phyloP scores from a whole-genome alignment of 306 rosid species.

The Cicer judaicum region DNA sequence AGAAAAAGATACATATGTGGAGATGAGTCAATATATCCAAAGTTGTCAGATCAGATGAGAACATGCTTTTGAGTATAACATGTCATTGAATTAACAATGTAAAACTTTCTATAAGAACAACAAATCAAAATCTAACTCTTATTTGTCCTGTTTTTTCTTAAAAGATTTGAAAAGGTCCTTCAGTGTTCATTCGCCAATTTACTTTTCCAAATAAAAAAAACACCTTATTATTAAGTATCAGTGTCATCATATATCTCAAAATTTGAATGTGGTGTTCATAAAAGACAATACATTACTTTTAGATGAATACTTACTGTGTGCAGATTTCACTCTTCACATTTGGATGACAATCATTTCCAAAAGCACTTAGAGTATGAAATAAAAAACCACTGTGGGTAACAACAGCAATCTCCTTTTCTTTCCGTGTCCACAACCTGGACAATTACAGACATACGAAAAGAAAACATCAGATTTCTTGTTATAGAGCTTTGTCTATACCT shows the following conservation, averaged over 20 bases:
- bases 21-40: background rate
- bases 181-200: background rate
- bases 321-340: constrained; percentile 70
- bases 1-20: background rate
- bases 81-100: background rate
- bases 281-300: background rate
- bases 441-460: constrained; percentile 9
- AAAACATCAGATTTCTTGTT: constrained; percentile 15
- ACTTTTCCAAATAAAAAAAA: background rate
- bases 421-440: constrained; percentile 91
- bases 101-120: background rate
- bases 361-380: constrained; percentile 66
- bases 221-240: background rate
- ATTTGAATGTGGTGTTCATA: constrained; percentile 22
- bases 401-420: constrained; percentile 91
- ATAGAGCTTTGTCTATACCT: constrained; percentile 28
- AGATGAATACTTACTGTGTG: constrained; percentile 60
- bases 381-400: constrained; percentile 81
- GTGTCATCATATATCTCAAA: background rate
- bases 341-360: constrained; percentile 90
- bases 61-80: background rate
- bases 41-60: background rate
- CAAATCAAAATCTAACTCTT: constrained; percentile 13
- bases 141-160: background rate
- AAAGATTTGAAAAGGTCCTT: constrained; percentile 6